These are phyloP conservation scores for Cochlearia excelsa DNA, from an alignment of 345 rosid species.

Conservation along the genomic window DNA sequence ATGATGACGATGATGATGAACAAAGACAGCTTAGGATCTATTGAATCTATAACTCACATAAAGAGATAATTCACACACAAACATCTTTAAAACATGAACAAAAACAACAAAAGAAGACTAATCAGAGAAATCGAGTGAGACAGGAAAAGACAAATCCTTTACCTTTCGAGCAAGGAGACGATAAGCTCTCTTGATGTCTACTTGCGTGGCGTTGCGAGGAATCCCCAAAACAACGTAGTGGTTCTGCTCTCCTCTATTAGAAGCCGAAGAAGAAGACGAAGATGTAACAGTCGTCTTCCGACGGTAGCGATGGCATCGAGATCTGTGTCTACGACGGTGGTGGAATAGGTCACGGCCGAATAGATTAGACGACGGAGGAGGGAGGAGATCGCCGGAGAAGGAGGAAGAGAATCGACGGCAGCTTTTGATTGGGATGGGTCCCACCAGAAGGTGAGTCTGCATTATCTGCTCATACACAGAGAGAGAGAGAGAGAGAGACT, in stretches of 20 bases:
- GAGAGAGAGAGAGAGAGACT: constrained; percentile 5
- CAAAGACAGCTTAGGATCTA: no score
- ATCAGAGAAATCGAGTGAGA: no score
- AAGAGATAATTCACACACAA: no score
- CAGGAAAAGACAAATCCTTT: no score
- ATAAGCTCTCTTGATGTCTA: constrained; percentile 75
- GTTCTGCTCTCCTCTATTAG: constrained; percentile 47
- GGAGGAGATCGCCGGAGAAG: constrained; percentile 27
- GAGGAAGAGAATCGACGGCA: constrained; percentile 36
- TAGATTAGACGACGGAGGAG: constrained; percentile 5
- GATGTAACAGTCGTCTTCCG: constrained; percentile 28
- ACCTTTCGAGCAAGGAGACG: constrained; percentile 92
- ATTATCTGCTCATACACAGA: constrained; percentile 26
- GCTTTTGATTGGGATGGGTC: constrained; percentile 55
- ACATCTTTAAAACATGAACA: no score
- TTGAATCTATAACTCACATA: no score
- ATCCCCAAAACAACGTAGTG: constrained; percentile 77
- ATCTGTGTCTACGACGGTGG: constrained; percentile 5
- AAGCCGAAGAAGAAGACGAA: constrained; percentile 38
- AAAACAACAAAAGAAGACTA: no score
- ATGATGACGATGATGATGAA: no score
- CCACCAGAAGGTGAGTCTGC: constrained; percentile 70
- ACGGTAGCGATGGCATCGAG: constrained; percentile 3
- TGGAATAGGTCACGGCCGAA: constrained; percentile 23
- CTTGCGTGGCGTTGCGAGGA: constrained; percentile 49